phyloP scores from a whole-genome alignment of 306 rosid species.

The Cucurbita argyrosperma region DNA sequence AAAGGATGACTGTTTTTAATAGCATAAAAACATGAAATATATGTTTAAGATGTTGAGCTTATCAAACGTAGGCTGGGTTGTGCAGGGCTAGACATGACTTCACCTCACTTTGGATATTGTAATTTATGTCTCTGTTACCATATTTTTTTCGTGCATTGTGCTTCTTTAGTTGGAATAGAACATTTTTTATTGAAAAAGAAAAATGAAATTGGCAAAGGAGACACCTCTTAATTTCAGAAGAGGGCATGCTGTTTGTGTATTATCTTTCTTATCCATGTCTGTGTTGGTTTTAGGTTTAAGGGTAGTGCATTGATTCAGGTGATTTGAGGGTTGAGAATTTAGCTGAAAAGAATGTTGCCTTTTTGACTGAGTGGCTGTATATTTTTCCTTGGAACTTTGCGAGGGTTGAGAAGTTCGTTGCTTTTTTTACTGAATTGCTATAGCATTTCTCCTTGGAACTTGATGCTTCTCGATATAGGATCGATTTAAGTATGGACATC shows the following conservation, averaged over 20 bases:
- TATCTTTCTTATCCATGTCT: not conserved
- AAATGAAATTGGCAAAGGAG: not conserved
- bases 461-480: not conserved
- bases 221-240: not conserved
- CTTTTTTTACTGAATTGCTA: not conserved
- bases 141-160: not conserved
- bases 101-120: not conserved
- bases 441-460: not conserved
- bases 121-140: not conserved
- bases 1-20: not conserved
- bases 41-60: not conserved
- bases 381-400: not conserved
- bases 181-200: not conserved
- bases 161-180: not conserved
- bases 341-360: not conserved
- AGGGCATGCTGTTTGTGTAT: not conserved
- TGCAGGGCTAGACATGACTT: not conserved
- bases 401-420: not conserved
- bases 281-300: not conserved
- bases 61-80: not conserved
- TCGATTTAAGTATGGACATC: not conserved
- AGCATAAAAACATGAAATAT: not conserved
- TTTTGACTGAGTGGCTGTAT: not conserved
- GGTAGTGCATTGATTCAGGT: not conserved
- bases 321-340: not conserved